Conservation (phyloP, 1,284 basidiomycete species). For the Inonotus hispidus region DNA sequence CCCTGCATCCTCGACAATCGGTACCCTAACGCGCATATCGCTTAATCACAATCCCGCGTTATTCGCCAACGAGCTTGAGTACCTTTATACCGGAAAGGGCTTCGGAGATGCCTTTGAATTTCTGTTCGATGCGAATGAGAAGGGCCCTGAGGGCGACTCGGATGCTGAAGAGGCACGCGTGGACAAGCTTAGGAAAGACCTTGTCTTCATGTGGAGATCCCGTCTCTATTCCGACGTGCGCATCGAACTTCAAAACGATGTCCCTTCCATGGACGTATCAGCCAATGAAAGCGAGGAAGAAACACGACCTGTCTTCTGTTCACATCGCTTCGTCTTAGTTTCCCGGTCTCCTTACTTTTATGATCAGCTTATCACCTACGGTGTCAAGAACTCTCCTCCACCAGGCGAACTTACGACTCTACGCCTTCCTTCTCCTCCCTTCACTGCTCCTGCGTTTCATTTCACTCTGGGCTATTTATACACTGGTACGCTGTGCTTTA, state of each 20-base stretch:
- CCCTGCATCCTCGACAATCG: constrained; percentile 39
- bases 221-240: constrained; percentile 88
- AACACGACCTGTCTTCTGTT: constrained; percentile 78
- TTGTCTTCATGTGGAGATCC: constrained; percentile 95
- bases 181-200: constrained; percentile 85
- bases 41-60: constrained; percentile 69
- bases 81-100: constrained; percentile 84
- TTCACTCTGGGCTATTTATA: constrained; percentile 95
- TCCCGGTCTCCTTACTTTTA: constrained; percentile 88
- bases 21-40: constrained; percentile 47
- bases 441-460: constrained; percentile 91
- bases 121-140: constrained; percentile 65
- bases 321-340: constrained; percentile 89
- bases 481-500: constrained; percentile 90
- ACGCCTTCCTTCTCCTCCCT: constrained; percentile 84
- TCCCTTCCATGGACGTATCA: constrained; percentile 36
- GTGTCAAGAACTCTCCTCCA: constrained; percentile 30
- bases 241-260: constrained; percentile 67
- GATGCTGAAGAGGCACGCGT: constrained; percentile 67
- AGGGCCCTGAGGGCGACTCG: constrained; percentile 56
- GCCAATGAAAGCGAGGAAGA: constrained; percentile 47
- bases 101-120: constrained; percentile 87
- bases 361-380: constrained; percentile 61
- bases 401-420: constrained; percentile 50
- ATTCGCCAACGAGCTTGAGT: constrained; percentile 85